Percentiles rank a stretch among this genome's conserved stretches.
These are phyloP conservation scores for Fomitiporia mediterranea DNA, from an alignment of 1,284 basidiomycete species.

Conservation along the genomic window DNA sequence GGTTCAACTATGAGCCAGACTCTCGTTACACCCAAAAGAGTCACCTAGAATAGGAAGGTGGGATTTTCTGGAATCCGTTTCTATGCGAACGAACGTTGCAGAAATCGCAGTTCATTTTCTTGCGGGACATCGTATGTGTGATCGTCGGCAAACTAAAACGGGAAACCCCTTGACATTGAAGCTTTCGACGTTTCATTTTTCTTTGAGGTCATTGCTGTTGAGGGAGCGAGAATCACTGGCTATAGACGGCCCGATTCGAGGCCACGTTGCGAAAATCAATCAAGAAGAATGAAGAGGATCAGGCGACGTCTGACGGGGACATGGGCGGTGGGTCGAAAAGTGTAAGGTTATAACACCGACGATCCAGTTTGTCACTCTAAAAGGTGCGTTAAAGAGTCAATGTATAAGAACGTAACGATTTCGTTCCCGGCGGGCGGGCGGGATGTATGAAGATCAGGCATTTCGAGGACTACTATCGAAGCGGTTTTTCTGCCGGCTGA, in stretches of 20 bases:
- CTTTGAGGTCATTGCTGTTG: not conserved
- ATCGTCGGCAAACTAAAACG: too few relatives aligned
- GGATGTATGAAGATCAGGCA: not conserved
- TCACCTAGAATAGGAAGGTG: not conserved
- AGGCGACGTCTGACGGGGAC: not conserved
- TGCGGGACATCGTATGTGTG: too few relatives aligned
- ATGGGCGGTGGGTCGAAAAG: not conserved
- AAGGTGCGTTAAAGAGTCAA: too few relatives aligned
- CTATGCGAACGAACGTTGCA: not conserved
- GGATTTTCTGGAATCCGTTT: slow-evolving; percentile 3
- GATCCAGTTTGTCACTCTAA: too few relatives aligned
- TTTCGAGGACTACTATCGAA: not conserved
- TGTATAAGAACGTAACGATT: not conserved
- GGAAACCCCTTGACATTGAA: not conserved
- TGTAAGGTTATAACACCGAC: not conserved
- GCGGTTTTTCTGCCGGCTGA: not conserved
- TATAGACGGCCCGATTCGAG: slow-evolving; percentile 3
- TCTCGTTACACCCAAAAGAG: not conserved
- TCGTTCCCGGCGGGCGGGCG: not conserved
- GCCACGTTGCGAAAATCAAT: not conserved
- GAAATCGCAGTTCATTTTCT: not conserved
- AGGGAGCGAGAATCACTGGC: not conserved
- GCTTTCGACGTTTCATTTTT: not conserved
- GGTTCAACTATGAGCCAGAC: not conserved
- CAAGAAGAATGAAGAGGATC: not conserved